phyloP scores from a whole-genome alignment of 257 asterid genomes.

The Gardenia jasminoides region DNA sequence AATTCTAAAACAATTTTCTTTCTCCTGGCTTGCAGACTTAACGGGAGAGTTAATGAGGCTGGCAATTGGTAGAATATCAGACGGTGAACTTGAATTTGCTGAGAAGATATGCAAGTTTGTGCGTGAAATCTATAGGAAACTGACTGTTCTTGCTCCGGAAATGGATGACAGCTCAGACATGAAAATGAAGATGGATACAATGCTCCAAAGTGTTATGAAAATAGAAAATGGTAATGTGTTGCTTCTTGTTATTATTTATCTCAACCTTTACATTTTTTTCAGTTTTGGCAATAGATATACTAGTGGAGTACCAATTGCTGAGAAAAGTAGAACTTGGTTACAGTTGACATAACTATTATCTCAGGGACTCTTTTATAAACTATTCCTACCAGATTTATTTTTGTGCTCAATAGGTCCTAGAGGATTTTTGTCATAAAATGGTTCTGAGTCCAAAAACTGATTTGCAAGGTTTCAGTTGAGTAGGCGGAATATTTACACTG shows the following conservation, averaged over 20 bases:
- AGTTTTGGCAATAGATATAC: background rate
- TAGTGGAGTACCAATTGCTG: too few species aligned
- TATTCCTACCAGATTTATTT: background rate
- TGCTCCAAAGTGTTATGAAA: constrained; percentile 94
- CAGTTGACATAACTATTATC: background rate
- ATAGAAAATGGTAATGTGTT: constrained; percentile 68
- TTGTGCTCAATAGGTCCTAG: background rate
- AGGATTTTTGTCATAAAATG: background rate
- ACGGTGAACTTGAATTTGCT: constrained; percentile 85
- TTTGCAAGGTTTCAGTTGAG: background rate
- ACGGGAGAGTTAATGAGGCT: constrained; percentile 96
- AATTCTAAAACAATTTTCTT: constrained; percentile 11
- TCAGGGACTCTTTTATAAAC: background rate
- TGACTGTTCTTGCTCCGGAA: constrained; percentile 67
- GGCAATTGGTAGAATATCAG: constrained; percentile 95
- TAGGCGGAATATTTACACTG: background rate
- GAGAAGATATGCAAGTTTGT: constrained; percentile 76
- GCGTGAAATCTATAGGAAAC: constrained; percentile 78
- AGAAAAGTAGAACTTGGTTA: background rate
- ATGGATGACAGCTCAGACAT: constrained; percentile 81
- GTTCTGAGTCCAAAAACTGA: background rate
- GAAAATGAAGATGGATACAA: constrained; percentile 85
- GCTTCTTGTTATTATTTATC: constrained; percentile 2
- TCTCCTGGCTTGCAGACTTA: constrained; percentile 82
- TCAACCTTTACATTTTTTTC: background rate